These are phyloP conservation scores for Pseudogymnoascus sp. DNA, from an alignment of 2,329 filamentous ascomycete genomes.

Conservation along the genomic window DNA sequence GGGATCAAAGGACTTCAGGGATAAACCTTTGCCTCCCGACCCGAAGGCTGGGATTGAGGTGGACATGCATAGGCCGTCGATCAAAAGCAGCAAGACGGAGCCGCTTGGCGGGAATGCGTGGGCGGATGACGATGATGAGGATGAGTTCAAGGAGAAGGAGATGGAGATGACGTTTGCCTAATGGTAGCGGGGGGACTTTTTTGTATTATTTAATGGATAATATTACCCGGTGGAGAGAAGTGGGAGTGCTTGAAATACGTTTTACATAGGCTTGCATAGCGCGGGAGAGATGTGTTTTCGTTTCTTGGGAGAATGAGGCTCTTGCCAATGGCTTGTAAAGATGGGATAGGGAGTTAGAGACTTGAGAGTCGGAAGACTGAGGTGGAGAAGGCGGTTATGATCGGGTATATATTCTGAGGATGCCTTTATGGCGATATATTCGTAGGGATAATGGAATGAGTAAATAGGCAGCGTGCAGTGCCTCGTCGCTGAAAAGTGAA, in stretches of 20 bases:
- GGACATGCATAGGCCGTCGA: constrained; percentile 18
- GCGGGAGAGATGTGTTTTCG: neutral
- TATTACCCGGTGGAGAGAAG: neutral
- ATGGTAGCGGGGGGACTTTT: neutral
- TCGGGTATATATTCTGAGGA: neutral
- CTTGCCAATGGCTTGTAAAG: neutral
- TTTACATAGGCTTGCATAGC: constrained; percentile 2
- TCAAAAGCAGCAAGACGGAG: constrained; percentile 19
- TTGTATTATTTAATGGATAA: constrained; percentile 8
- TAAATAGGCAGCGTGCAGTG: neutral
- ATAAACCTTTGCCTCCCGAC: constrained; percentile 22
- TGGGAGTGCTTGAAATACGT: neutral
- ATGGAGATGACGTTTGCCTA: constrained; percentile 69
- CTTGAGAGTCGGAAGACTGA: neutral
- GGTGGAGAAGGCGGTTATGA: too few species aligned
- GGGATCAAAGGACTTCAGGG: constrained; percentile 9
- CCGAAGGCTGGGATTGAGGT: constrained; percentile 18
- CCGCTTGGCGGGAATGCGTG: constrained; percentile 50
- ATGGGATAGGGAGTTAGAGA: neutral
- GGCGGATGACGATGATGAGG: constrained; percentile 59
- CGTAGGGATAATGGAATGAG: neutral
- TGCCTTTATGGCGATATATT: constrained; percentile 1
- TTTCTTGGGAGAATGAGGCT: neutral
- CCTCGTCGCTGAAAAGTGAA: neutral
- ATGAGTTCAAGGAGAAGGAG: constrained; percentile 65